Evolutionary conservation across 2,329 filamentous ascomycete species (phyloP).

Genomic region (Pseudocercospora musae): DNA sequence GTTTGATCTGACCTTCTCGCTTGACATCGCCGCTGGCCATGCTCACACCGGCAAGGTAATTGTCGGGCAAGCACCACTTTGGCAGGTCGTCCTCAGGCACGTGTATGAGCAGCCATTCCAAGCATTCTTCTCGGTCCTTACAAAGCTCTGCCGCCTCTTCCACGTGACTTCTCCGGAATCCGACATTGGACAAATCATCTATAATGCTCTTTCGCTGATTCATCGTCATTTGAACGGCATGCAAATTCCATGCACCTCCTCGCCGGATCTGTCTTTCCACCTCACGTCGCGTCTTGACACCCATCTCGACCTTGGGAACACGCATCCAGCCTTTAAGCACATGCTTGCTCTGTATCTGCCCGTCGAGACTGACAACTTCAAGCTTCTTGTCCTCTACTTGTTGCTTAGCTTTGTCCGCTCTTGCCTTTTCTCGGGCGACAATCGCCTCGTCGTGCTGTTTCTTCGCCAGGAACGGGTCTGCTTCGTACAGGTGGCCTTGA

Average conservation of each 20-base stretch:
- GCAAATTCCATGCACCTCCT: slow-evolving; percentile 82
- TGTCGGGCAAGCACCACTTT: slow-evolving; percentile 84
- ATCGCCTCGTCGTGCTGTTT: slow-evolving; percentile 77
- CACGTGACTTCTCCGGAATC: slow-evolving; percentile 84
- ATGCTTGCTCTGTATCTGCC: slow-evolving; percentile 38
- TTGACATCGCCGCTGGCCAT: slow-evolving; percentile 79
- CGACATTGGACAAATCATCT: slow-evolving; percentile 72
- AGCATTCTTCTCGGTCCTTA: slow-evolving; percentile 84
- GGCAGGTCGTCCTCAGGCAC: slow-evolving; percentile 97
- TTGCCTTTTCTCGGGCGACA: slow-evolving; percentile 72
- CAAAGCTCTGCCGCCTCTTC: slow-evolving; percentile 84
- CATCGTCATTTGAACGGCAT: slow-evolving; percentile 63
- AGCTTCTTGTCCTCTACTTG: slow-evolving; percentile 55
- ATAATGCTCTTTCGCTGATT: slow-evolving; percentile 59
- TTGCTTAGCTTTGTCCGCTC: slow-evolving; percentile 62
- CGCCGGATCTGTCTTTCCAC: slow-evolving; percentile 76
- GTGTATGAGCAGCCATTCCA: slow-evolving; percentile 95
- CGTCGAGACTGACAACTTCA: slow-evolving; percentile 46
- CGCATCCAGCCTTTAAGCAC: slow-evolving; percentile 68
- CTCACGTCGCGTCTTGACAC: slow-evolving; percentile 70
- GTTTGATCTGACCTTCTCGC: slow-evolving; percentile 76
- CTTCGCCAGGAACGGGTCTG: slow-evolving; percentile 82
- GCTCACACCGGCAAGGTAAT: slow-evolving; percentile 84
- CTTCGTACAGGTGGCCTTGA: slow-evolving; percentile 86
- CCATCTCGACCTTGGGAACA: slow-evolving; percentile 91